phyloP scores from a whole-genome alignment of 2,329 filamentous ascomycete species.

The Botryotinia narcissicola region DNA sequence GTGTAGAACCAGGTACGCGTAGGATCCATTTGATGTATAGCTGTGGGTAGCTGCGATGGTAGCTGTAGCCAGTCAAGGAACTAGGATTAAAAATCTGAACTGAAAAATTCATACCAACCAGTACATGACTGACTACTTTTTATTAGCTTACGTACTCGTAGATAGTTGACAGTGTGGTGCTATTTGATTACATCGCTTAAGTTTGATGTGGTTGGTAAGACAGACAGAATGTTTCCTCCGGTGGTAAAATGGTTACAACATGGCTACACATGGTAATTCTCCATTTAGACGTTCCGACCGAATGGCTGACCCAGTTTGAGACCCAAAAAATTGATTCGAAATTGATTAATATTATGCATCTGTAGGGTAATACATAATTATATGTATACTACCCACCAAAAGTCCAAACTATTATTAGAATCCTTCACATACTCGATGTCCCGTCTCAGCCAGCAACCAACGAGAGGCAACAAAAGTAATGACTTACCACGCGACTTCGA shows the following conservation, averaged over 20 bases:
- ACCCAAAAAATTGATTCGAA: not conserved
- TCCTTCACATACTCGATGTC: not conserved
- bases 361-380: not conserved
- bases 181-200: not conserved
- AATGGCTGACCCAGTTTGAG: conserved; percentile 16
- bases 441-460: not conserved
- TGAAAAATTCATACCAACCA: not conserved
- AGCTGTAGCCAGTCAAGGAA: not conserved
- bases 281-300: conserved; percentile 6
- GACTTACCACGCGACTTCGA: not conserved
- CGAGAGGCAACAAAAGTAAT: not conserved
- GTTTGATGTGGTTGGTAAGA: not conserved
- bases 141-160: not conserved
- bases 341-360: conserved; percentile 6
- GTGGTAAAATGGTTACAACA: not conserved
- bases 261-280: not conserved
- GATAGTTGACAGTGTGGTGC: not conserved
- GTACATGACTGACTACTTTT: not conserved
- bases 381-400: not conserved
- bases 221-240: not conserved
- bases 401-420: conserved; percentile 9
- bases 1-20: not conserved
- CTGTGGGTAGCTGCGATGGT: not conserved
- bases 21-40: not conserved
- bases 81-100: not conserved